These are phyloP conservation scores for Nannochloropsis gaditana DNA, from an alignment of 108 stramenopile genomes.

Conservation along the genomic window DNA sequence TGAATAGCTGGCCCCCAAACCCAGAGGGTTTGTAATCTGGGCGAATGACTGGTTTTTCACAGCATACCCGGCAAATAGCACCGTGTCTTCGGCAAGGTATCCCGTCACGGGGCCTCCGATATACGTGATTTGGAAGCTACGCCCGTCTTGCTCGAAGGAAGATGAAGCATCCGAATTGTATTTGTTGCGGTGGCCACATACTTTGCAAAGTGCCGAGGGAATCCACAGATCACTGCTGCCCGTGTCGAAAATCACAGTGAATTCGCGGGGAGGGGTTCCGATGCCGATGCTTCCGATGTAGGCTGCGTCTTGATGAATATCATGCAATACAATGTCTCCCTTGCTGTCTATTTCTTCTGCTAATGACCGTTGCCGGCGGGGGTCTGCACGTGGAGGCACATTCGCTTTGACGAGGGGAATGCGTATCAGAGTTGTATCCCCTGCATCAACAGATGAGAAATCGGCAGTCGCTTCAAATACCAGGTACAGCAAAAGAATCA, in stretches of 20 bases:
- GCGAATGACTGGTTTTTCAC: slow-evolving; percentile 58
- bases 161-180: slow-evolving; percentile 58
- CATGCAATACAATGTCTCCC: background rate
- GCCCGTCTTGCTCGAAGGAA: slow-evolving; percentile 55
- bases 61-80: slow-evolving; percentile 53
- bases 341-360: background rate
- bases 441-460: no score
- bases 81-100: slow-evolving; percentile 51
- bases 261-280: slow-evolving; percentile 41
- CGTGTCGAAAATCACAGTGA: slow-evolving; percentile 72
- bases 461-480: no score
- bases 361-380: background rate
- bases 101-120: slow-evolving; percentile 71
- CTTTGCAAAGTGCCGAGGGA: slow-evolving; percentile 68
- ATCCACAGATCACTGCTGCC: slow-evolving; percentile 96
- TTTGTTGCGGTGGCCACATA: slow-evolving; percentile 57
- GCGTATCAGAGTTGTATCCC: background rate
- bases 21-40: slow-evolving; percentile 79
- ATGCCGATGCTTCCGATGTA: slow-evolving; percentile 25
- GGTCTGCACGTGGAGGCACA: background rate
- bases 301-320: background rate
- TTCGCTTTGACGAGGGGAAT: background rate
- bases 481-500: no score
- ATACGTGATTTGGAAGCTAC: slow-evolving; percentile 85
- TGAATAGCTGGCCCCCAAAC: slow-evolving; percentile 86